Percentiles rank a stretch among this genome's conserved stretches.
These are phyloP conservation scores for Nakaseomyces uthaithaninus DNA, from an alignment of 1,139 yeast species.

Conservation along the genomic window DNA sequence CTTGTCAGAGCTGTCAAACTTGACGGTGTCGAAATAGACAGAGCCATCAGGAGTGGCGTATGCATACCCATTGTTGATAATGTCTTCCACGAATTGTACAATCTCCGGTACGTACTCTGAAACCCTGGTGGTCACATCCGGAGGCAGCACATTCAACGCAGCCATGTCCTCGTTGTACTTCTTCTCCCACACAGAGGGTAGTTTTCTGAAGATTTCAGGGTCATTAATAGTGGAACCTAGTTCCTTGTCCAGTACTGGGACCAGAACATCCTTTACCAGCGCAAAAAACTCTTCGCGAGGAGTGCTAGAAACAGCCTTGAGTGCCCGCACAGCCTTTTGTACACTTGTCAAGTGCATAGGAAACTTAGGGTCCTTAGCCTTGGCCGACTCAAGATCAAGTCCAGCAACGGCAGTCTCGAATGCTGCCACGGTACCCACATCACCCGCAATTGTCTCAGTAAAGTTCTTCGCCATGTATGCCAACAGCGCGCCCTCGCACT, in stretches of 20 bases:
- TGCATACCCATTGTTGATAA: conserved; percentile 73
- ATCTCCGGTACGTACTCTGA: conserved; percentile 94
- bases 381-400: conserved; percentile 44
- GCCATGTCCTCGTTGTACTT: conserved; percentile 82
- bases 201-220: conserved; percentile 69
- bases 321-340: conserved; percentile 41
- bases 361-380: conserved; percentile 62
- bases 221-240: conserved; percentile 73
- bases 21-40: conserved; percentile 85
- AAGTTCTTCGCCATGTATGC: conserved; percentile 47
- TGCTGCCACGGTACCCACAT: conserved; percentile 28
- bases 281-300: conserved; percentile 38
- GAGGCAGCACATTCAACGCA: conserved; percentile 71
- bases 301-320: conserved; percentile 28
- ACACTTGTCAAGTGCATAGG: conserved; percentile 78
- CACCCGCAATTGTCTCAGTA: conserved; percentile 32
- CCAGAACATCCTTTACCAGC: conserved; percentile 60
- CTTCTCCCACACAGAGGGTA: conserved; percentile 86
- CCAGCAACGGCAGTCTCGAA: conserved; percentile 46
- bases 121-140: conserved; percentile 87
- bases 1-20: conserved; percentile 60
- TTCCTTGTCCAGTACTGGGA: conserved; percentile 62
- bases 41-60: conserved; percentile 79
- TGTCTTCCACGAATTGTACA: conserved; percentile 64
- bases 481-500: conserved; percentile 40